Conservation (phyloP, 208 protist genomes). For the Wallacemonas sp. region DNA sequence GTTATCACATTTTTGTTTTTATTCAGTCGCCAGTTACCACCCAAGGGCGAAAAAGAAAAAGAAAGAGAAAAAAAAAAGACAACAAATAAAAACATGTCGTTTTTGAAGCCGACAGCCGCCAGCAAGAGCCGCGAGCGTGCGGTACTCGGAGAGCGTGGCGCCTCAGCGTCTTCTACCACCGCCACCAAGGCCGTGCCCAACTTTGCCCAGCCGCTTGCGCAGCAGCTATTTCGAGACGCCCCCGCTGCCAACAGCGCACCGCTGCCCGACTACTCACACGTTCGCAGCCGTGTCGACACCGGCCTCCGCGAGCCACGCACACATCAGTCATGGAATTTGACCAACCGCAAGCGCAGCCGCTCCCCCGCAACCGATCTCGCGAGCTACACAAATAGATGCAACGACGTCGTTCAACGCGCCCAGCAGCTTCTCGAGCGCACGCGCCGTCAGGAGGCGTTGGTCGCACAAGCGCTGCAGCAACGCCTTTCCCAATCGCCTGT, state of each 20-base stretch:
- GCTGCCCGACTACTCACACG: conserved; percentile 7
- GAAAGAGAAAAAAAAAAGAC: too few species aligned
- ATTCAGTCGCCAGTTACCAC: too few species aligned
- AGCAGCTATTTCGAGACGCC: conserved; percentile 8
- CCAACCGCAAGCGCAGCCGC: conserved; percentile 20
- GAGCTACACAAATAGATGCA: conserved; percentile 30
- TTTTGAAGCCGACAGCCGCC: conserved; percentile 24
- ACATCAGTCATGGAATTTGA: conserved; percentile 1
- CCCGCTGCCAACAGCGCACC: not conserved
- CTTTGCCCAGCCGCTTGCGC: conserved; percentile 14
- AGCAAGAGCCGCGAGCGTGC: conserved; percentile 28
- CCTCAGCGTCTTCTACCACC: not conserved
- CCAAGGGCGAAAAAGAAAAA: too few species aligned
- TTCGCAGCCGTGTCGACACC: conserved; percentile 23
- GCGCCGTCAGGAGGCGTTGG: conserved; percentile 29
- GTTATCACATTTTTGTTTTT: not conserved
- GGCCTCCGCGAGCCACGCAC: conserved; percentile 6
- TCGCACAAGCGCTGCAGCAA: conserved; percentile 35
- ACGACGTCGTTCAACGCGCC: conserved; percentile 49
- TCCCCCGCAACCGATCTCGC: conserved; percentile 29
- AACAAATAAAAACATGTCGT: too few species aligned
- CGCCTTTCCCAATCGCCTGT: conserved; percentile 35
- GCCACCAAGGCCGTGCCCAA: not conserved
- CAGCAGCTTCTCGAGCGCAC: conserved; percentile 48
- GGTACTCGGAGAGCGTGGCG: not conserved